Evolutionary conservation across 148 eudicot genomes (phyloP).

Genomic region (Nepenthes gracilis): DNA sequence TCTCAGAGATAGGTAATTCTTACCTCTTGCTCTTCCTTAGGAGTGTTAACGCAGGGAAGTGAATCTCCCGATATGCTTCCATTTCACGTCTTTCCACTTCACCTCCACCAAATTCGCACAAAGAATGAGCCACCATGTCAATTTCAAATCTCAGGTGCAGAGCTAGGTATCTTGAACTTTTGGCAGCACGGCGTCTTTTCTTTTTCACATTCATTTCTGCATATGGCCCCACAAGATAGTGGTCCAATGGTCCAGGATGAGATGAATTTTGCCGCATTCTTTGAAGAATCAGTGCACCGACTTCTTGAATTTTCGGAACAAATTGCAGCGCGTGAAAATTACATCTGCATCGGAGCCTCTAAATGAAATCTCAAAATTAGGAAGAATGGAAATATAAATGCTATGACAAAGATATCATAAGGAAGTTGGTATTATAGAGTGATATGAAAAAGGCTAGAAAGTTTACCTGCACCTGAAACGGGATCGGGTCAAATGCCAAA

Average conservation of each 20-base stretch:
- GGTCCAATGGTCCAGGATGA: constrained; percentile 52
- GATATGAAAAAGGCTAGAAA: constrained; percentile 1
- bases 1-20: constrained; percentile 6
- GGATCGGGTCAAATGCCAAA: constrained; percentile 83
- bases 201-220: constrained; percentile 24
- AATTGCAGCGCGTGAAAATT: constrained; percentile 88
- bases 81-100: constrained; percentile 76
- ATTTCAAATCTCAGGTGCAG: constrained; percentile 95
- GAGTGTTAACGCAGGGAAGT: constrained; percentile 69
- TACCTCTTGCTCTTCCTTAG: constrained; percentile 53
- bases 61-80: constrained; percentile 78
- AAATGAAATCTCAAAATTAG: constrained; percentile 54
- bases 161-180: constrained; percentile 65
- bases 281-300: constrained; percentile 65
- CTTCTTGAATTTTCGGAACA: constrained; percentile 83
- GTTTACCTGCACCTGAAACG: constrained; percentile 77
- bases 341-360: constrained; percentile 99
- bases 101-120: constrained; percentile 96
- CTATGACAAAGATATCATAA: too few species aligned
- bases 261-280: constrained; percentile 74
- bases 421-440: not conserved
- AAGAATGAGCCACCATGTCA: constrained; percentile 98
- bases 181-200: constrained; percentile 17
- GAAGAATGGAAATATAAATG: constrained; percentile 4
- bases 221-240: constrained; percentile 71